Percentiles rank a stretch among this genome's conserved stretches.
Conservation (phyloP, 805 yeast species). For the Isabelozyma gotoi region DNA sequence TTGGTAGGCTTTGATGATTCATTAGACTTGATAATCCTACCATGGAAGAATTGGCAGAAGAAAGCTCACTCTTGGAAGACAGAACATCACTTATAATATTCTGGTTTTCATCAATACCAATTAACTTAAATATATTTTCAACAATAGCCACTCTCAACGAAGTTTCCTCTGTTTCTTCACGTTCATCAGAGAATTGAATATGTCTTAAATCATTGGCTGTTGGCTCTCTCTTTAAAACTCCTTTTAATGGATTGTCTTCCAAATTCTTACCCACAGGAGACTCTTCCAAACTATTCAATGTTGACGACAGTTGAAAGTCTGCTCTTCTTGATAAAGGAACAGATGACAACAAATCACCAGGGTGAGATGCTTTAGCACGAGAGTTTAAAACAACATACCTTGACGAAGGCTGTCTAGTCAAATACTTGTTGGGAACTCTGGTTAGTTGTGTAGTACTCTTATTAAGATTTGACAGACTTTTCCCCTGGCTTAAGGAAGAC, state of each 20-base stretch:
- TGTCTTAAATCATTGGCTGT: conserved; percentile 18
- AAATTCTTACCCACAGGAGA: background rate
- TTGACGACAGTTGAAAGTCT: conserved; percentile 18
- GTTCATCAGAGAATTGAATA: conserved; percentile 50
- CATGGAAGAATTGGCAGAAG: conserved; percentile 29
- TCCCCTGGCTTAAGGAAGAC: conserved; percentile 3
- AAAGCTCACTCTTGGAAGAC: conserved; percentile 7
- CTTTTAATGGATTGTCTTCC: background rate
- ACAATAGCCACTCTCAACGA: conserved; percentile 62
- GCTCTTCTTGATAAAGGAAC: conserved; percentile 63
- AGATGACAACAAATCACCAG: conserved; percentile 82
- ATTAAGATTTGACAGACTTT: conserved; percentile 9
- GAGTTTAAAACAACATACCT: conserved; percentile 50
- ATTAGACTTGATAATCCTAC: conserved; percentile 25
- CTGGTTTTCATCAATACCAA: conserved; percentile 56
- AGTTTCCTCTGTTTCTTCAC: conserved; percentile 70
- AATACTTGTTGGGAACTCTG: conserved; percentile 2
- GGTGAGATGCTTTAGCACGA: conserved; percentile 57
- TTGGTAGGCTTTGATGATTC: conserved; percentile 6
- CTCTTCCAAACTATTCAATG: background rate
- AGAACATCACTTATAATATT: conserved; percentile 19
- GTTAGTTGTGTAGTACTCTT: conserved; percentile 9
- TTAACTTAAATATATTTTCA: conserved; percentile 64
- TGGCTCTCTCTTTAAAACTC: conserved; percentile 14
- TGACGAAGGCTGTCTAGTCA: conserved; percentile 16